Base-by-base conservation (phyloP, 345 rosid genomes). In the Capsella bursapastoris region DNA sequence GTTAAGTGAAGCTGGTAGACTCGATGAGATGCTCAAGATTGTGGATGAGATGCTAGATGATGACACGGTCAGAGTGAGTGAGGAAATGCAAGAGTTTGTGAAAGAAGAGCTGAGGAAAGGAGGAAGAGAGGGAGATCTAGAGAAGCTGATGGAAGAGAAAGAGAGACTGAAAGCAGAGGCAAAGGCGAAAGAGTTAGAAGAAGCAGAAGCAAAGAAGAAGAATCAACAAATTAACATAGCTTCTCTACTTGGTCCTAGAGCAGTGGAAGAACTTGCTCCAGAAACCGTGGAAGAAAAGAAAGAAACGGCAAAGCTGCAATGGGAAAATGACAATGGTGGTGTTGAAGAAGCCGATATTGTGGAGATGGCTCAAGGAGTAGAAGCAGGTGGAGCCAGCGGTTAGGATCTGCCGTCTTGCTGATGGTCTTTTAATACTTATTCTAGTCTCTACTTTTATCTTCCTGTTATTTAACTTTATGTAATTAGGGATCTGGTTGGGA, bases 91-190 rank as follows among this genome's bases (percentile, higher is more conserved):
- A 80, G 97, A 87, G 71, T 88, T 87, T 78, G 93, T 83, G 25
- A 88, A 82, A 79, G 90, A 53, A 13, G 91, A 87, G 73, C 74
- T 93, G 72, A 74, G 82, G 60, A 91, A 87, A 68, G 96, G 73
- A 62, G 94, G 91, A 50, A 88, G 96, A 77, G 98, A 80, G 40
- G 93, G 85, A 12, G 95, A 93, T 41, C 77, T 91, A 79, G 72
- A 78, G 25, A 90, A 83, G 82, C 94, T 93, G 61, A 83, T 93
- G 78, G 96, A 88, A 63, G 91, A 89, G 68, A 93, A 93, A 79
- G 93, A 87, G 82, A 84, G 89, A 77, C 81, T 65, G 73, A 93
- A 91, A 71, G 97, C 92, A 14, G 97, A 93, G 80, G 98, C 94
- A 16, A 87, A 88, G 83, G 98, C 92, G 22, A 87, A 73, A 78